phyloP scores from a whole-genome alignment of 2,329 filamentous ascomycete species.

The Ophiostoma sp. region DNA sequence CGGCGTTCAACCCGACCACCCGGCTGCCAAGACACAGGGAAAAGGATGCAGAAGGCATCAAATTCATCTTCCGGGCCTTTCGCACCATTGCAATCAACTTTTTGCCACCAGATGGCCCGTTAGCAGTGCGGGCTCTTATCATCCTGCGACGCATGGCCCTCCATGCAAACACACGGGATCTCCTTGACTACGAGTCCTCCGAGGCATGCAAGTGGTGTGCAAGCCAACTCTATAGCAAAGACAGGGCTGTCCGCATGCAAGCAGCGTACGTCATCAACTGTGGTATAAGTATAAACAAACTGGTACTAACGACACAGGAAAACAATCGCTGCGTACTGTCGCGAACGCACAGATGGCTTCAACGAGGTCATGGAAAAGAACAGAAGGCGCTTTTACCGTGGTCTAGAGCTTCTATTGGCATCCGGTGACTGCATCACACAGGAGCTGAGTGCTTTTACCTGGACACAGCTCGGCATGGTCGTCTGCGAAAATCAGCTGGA shows the following conservation, averaged over 20 bases:
- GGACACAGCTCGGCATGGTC: conserved; percentile 27
- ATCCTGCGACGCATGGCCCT: conserved; percentile 22
- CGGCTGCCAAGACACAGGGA: conserved; percentile 17
- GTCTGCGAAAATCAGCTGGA: conserved; percentile 25
- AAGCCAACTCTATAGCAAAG: conserved; percentile 21
- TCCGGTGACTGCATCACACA: conserved; percentile 22
- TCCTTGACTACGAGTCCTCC: conserved; percentile 25
- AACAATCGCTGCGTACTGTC: conserved; percentile 21
- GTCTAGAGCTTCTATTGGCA: conserved; percentile 19
- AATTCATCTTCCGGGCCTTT: conserved; percentile 7
- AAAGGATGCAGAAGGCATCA: conserved; percentile 11
- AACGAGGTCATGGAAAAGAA: conserved; percentile 17
- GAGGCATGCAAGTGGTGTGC: conserved; percentile 24
- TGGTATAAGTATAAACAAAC: neutral
- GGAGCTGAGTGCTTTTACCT: conserved; percentile 24
- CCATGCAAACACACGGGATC: conserved; percentile 16
- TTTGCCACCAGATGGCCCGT: conserved; percentile 17
- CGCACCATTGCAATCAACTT: neutral
- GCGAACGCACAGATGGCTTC: conserved; percentile 11
- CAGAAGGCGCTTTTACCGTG: conserved; percentile 22
- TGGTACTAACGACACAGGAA: conserved; percentile 20
- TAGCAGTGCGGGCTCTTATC: conserved; percentile 22
- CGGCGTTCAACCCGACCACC: neutral
- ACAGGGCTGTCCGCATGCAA: conserved; percentile 25
- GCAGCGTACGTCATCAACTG: conserved; percentile 22